Percentiles rank a stretch among this genome's conserved stretches.
phyloP scores from a whole-genome alignment of 179 eudicot genomes.

The Gypsophila paniculata region DNA sequence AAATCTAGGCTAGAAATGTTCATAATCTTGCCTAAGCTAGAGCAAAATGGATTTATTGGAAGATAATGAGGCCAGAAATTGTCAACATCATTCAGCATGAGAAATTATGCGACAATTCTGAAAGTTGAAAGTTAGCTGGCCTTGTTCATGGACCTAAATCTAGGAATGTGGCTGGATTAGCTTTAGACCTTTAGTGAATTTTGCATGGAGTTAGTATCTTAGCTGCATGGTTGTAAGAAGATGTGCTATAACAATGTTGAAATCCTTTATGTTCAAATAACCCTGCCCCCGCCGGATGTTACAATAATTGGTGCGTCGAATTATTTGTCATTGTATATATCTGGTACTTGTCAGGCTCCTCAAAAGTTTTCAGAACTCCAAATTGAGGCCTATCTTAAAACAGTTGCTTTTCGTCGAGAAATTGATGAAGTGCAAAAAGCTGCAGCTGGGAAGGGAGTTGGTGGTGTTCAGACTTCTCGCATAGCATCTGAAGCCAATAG shows the following conservation, averaged over 20 bases:
- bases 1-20: background rate
- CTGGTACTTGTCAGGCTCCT: constrained; percentile 58
- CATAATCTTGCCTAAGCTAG: background rate
- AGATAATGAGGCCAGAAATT: background rate
- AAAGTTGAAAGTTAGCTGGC: background rate
- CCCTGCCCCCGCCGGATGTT: background rate
- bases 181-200: background rate
- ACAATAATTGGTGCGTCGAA: background rate
- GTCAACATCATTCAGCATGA: constrained; percentile 6
- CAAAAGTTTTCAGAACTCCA: constrained; percentile 87
- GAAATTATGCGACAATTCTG: background rate
- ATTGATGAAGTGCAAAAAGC: constrained; percentile 84
- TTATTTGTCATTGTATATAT: constrained; percentile 5
- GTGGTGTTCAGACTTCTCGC: constrained; percentile 91
- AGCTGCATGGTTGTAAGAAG: background rate
- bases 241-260: background rate
- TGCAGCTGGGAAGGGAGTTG: constrained; percentile 79
- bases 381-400: constrained; percentile 91
- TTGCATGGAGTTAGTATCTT: constrained; percentile 2
- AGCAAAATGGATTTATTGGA: constrained; percentile 2
- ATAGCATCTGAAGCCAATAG: constrained; percentile 95
- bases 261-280: background rate
- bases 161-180: background rate
- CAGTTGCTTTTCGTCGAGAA: constrained; percentile 98
- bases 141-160: background rate